A percentile compares a stretch with the other conserved stretches of the same genome.
Conservation (phyloP, 306 rosid species). For the Cucurbita maxima region DNA sequence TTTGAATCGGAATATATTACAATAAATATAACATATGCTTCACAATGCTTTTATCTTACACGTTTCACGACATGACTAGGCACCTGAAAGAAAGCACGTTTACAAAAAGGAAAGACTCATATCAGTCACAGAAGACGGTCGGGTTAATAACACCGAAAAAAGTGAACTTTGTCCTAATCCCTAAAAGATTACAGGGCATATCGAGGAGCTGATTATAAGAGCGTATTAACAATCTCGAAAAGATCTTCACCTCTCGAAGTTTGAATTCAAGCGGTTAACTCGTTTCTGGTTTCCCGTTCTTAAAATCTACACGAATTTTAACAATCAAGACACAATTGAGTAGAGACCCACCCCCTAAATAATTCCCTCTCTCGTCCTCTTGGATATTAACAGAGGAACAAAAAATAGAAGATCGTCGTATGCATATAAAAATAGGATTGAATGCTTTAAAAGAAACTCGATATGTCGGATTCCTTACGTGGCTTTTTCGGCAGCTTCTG, state of each 20-base stretch:
- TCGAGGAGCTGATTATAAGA: background rate
- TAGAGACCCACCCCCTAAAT: no score
- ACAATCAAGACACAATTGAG: no score
- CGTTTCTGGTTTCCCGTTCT: no score
- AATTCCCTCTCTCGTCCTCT: background rate
- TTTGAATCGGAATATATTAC: background rate
- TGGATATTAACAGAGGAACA: no score
- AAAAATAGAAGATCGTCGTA: background rate
- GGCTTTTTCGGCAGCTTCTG: slow-evolving; percentile 9
- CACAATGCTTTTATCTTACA: background rate
- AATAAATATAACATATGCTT: background rate
- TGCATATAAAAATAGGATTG: background rate
- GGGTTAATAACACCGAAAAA: background rate
- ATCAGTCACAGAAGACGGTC: background rate
- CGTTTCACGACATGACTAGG: background rate
- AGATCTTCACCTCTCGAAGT: background rate
- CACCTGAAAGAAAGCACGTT: background rate
- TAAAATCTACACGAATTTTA: no score
- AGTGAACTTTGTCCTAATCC: background rate
- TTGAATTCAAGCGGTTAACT: background rate
- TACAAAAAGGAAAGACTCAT: background rate
- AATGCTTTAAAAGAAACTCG: background rate
- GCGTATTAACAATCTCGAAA: background rate
- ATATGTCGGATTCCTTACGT: background rate
- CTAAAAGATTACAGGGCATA: background rate